A percentile compares a stretch with the other conserved stretches of the same genome.
Evolutionary conservation across 371 early-diverging fungal genomes (phyloP).

Genomic region (Nematocida parisii): DNA sequence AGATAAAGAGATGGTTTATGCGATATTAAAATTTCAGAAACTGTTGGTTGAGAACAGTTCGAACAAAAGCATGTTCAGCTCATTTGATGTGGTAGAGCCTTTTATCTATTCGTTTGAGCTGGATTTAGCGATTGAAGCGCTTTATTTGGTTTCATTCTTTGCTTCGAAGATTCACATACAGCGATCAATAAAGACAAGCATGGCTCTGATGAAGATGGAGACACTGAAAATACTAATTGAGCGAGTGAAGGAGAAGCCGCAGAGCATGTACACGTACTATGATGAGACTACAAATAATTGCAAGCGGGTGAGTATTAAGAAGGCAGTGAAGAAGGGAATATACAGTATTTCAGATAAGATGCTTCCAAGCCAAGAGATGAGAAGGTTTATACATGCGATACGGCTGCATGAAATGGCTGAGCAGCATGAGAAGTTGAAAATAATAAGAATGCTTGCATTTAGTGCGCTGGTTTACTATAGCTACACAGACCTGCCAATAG

Average conservation of each 20-base stretch:
- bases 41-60: constrained; percentile 47
- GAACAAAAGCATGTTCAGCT: constrained; percentile 49
- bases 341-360: constrained; percentile 4
- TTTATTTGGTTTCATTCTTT: constrained; percentile 43
- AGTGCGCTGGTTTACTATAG: constrained; percentile 41
- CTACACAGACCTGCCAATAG: constrained; percentile 44
- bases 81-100: constrained; percentile 36
- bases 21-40: constrained; percentile 37
- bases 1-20: constrained; percentile 14
- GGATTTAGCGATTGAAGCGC: constrained; percentile 26
- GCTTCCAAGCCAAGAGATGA: constrained; percentile 21
- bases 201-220: constrained; percentile 35
- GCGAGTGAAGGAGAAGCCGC: constrained; percentile 11
- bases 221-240: constrained; percentile 19
- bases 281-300: constrained; percentile 18
- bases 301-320: constrained; percentile 21
- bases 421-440: neutral
- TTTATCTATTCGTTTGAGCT: constrained; percentile 48
- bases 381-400: constrained; percentile 18
- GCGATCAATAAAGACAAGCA: constrained; percentile 37
- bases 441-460: constrained; percentile 38
- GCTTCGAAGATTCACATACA: constrained; percentile 50
- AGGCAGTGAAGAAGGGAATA: constrained; percentile 29
- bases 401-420: neutral
- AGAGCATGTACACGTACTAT: constrained; percentile 33